Percentiles rank a stretch among this genome's conserved stretches.
phyloP scores from a whole-genome alignment of 441 rosid species.

The Gossypium lobatum region DNA sequence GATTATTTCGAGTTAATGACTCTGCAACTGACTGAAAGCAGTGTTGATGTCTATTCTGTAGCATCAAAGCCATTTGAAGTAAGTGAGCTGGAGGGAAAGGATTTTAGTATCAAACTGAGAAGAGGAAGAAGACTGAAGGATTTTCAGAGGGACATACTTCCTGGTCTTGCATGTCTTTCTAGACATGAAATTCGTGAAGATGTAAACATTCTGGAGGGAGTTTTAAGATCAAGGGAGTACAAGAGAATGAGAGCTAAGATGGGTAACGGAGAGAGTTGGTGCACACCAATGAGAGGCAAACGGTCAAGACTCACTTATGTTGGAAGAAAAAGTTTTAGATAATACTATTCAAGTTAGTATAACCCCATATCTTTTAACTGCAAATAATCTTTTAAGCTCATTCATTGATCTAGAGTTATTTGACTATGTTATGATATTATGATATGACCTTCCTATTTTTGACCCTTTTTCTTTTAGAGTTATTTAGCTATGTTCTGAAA shows the following conservation, averaged over 20 bases:
- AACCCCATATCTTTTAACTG: not conserved
- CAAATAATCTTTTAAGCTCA: constrained; percentile 6
- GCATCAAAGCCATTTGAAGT: constrained; percentile 49
- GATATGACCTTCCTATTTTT: not conserved
- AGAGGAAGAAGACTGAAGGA: constrained; percentile 82
- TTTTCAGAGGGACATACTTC: constrained; percentile 75
- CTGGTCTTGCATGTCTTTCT: constrained; percentile 54
- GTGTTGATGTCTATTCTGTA: constrained; percentile 37
- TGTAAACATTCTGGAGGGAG: constrained; percentile 62
- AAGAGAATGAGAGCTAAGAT: constrained; percentile 45
- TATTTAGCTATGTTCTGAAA: not conserved
- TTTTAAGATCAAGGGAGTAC: constrained; percentile 77
- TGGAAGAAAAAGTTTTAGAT: constrained; percentile 23
- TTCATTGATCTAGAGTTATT: constrained; percentile 8
- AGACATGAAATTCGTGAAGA: constrained; percentile 72
- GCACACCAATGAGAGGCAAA: constrained; percentile 29
- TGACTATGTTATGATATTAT: not conserved
- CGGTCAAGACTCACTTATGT: constrained; percentile 28
- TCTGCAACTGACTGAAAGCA: constrained; percentile 45
- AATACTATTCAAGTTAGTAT: constrained; percentile 8
- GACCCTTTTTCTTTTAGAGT: not conserved
- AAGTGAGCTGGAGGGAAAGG: constrained; percentile 32
- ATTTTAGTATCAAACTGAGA: constrained; percentile 50
- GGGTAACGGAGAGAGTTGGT: constrained; percentile 31
- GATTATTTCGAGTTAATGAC: constrained; percentile 61